These are phyloP conservation scores for Russula compacta DNA, from an alignment of 768 basidiomycete species.

Conservation along the genomic window DNA sequence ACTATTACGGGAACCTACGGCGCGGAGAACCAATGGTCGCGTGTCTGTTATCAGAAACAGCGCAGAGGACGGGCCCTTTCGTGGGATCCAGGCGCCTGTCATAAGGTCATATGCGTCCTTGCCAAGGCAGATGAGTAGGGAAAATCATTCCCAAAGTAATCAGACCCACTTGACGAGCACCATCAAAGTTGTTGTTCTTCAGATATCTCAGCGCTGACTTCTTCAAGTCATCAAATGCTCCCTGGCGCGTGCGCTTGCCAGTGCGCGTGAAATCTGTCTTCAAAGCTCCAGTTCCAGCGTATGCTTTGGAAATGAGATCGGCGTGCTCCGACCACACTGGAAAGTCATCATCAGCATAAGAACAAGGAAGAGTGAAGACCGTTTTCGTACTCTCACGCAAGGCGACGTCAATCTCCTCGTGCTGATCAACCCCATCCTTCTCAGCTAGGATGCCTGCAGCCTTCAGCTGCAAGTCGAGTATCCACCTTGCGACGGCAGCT, in stretches of 20 bases:
- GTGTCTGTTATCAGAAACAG: slow-evolving; percentile 67
- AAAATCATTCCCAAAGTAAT: background rate
- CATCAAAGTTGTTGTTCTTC: slow-evolving; percentile 96
- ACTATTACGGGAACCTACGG: slow-evolving; percentile 42
- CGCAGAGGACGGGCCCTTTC: slow-evolving; percentile 58
- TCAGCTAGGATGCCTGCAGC: slow-evolving; percentile 61
- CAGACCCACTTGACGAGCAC: slow-evolving; percentile 63
- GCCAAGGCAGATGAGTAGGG: background rate
- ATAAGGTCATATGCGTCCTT: slow-evolving; percentile 93
- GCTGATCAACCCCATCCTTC: slow-evolving; percentile 71
- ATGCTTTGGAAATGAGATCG: slow-evolving; percentile 80
- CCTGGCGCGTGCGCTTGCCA: slow-evolving; percentile 76
- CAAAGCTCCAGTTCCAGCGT: slow-evolving; percentile 90
- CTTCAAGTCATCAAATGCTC: slow-evolving; percentile 73
- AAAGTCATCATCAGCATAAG: slow-evolving; percentile 7
- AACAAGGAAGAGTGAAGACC: background rate
- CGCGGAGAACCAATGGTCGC: slow-evolving; percentile 74
- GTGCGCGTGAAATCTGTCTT: slow-evolving; percentile 97
- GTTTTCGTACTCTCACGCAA: slow-evolving; percentile 75
- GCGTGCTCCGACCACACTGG: slow-evolving; percentile 98
- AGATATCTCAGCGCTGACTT: slow-evolving; percentile 81
- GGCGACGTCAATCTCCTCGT: slow-evolving; percentile 66
- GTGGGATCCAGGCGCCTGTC: slow-evolving; percentile 86
- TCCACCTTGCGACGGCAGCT: slow-evolving; percentile 81
- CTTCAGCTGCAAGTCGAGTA: slow-evolving; percentile 67